phyloP scores from a whole-genome alignment of 768 basidiomycete species.

The Leccinellum albellum region DNA sequence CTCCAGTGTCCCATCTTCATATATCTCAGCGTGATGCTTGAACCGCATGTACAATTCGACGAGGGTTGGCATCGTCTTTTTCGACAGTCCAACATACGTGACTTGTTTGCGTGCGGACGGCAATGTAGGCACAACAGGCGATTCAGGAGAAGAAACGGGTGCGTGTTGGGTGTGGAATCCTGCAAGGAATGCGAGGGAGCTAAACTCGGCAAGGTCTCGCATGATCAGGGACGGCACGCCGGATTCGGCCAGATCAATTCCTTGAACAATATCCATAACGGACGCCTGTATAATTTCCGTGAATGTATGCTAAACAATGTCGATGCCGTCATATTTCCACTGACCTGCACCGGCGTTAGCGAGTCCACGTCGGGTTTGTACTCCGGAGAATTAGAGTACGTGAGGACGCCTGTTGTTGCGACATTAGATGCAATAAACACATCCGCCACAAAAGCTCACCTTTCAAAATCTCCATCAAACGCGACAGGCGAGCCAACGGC shows the following conservation, averaged over 20 bases:
- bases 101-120: conserved; percentile 54
- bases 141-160: conserved; percentile 2
- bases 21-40: conserved; percentile 58
- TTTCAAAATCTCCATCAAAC: conserved; percentile 78
- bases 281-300: conserved; percentile 45
- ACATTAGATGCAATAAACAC: background rate
- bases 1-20: conserved; percentile 80
- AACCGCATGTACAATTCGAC: conserved; percentile 73
- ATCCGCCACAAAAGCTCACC: conserved; percentile 31
- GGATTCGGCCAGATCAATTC: conserved; percentile 59
- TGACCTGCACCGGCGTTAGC: conserved; percentile 76
- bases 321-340: conserved; percentile 2
- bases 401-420: conserved; percentile 54
- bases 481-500: conserved; percentile 57
- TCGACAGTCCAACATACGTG: conserved; percentile 87
- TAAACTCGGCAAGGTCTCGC: conserved; percentile 79
- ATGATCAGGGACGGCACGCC: conserved; percentile 74
- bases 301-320: background rate
- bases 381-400: conserved; percentile 79
- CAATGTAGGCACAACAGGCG: conserved; percentile 7
- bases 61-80: conserved; percentile 81
- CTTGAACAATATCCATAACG: conserved; percentile 66
- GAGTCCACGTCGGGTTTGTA: conserved; percentile 85
- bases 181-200: conserved; percentile 82
- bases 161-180: conserved; percentile 55